Percentiles rank a stretch among this genome's conserved stretches.
Evolutionary conservation across 2,329 filamentous ascomycete species (phyloP).

Genomic region (Endothia cerciana): DNA sequence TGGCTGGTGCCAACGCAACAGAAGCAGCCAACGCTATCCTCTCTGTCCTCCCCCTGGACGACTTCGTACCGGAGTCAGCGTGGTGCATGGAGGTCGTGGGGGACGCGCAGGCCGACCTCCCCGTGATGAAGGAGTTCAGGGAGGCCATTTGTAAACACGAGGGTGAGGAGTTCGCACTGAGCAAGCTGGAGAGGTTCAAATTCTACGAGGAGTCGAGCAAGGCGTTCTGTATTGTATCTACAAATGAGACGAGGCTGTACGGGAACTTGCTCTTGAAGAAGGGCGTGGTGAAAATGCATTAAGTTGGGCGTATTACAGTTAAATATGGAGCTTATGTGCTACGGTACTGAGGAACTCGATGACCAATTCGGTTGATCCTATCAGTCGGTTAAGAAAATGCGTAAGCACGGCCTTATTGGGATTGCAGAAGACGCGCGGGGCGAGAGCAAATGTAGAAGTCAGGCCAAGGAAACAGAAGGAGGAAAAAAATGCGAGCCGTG

Average conservation of each 20-base stretch:
- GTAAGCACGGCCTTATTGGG: too few relatives aligned
- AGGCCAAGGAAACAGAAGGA: too few relatives aligned
- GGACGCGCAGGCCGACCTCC: conserved; percentile 11
- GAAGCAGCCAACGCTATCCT: conserved; percentile 21
- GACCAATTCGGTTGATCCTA: too few relatives aligned
- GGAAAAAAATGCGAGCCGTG: too few relatives aligned
- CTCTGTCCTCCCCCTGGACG: conserved; percentile 19
- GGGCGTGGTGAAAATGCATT: conserved; percentile 7
- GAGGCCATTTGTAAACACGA: conserved; percentile 14
- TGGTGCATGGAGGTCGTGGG: conserved; percentile 23
- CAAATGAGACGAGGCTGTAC: conserved; percentile 11
- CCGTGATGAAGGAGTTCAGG: conserved; percentile 16
- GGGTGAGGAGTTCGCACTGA: conserved; percentile 12
- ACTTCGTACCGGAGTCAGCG: conserved; percentile 17
- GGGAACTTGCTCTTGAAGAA: conserved; percentile 18
- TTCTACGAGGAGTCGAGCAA: conserved; percentile 13
- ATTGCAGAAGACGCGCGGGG: too few relatives aligned
- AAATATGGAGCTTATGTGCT: background rate
- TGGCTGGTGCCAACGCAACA: conserved; percentile 18
- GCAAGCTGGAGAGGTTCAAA: conserved; percentile 18
- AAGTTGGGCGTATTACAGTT: background rate
- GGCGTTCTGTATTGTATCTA: conserved; percentile 17
- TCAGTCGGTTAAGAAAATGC: too few relatives aligned
- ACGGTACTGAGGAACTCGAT: too few relatives aligned
- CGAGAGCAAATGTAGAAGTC: too few relatives aligned